Conservation (phyloP, 2,329 filamentous ascomycete genomes). For the Monilinia fructicola region DNA sequence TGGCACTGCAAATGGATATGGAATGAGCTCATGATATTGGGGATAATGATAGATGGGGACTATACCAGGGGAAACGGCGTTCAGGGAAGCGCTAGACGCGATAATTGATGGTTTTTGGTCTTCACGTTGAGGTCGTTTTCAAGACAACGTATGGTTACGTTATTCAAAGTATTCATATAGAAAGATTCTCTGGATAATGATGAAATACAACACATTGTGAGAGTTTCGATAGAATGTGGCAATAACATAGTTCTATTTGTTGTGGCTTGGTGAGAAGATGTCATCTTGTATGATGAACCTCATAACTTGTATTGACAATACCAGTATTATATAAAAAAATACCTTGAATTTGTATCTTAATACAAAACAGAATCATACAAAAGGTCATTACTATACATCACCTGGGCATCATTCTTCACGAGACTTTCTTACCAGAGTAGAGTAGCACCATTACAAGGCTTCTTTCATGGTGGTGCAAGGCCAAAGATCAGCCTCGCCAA, state of each 20-base stretch:
- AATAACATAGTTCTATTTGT: no score
- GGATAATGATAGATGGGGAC: slow-evolving; percentile 8
- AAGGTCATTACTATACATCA: neutral
- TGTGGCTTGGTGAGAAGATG: neutral
- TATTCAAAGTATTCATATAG: neutral
- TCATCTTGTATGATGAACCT: neutral
- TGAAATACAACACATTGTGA: neutral
- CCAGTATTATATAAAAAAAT: neutral
- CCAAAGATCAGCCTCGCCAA: slow-evolving; percentile 21
- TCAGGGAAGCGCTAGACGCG: neutral
- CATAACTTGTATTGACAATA: neutral
- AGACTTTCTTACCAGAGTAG: neutral
- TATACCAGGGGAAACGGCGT: neutral
- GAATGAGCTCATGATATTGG: neutral
- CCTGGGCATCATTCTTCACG: neutral
- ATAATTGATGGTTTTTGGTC: neutral
- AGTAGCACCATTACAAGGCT: neutral
- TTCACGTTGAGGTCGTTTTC: neutral
- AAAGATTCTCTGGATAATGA: neutral
- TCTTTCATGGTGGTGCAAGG: slow-evolving; percentile 10
- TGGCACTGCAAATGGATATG: neutral
- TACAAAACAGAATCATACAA: neutral
- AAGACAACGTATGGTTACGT: neutral
- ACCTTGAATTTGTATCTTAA: neutral
- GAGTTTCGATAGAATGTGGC: no score